Evolutionary conservation across 495 filamentous ascomycete genomes (phyloP).

Genomic region (Aspergillus sclerotiicarbonarius): DNA sequence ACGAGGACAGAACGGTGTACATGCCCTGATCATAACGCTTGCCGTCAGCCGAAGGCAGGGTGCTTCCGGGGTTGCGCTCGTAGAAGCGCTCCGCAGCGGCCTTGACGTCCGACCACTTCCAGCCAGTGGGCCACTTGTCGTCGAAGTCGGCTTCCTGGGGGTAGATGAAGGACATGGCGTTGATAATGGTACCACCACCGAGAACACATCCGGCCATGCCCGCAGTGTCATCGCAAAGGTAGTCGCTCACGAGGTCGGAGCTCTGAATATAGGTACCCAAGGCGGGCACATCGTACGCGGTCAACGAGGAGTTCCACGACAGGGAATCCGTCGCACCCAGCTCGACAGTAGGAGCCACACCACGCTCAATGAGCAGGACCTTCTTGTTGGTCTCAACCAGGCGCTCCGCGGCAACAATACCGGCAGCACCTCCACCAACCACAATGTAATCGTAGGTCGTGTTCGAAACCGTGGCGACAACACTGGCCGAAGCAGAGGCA

Average conservation of each 20-base stretch:
- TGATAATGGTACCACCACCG: conserved; percentile 74
- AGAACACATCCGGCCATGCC: conserved; percentile 77
- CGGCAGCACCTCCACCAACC: conserved; percentile 23
- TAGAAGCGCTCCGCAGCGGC: conserved; percentile 57
- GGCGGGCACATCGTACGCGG: conserved; percentile 71
- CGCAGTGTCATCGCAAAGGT: conserved; percentile 63
- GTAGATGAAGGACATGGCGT: conserved; percentile 62
- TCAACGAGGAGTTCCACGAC: conserved; percentile 41
- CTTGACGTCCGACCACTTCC: conserved; percentile 61
- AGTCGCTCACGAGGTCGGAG: conserved; percentile 60
- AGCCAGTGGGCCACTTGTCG: conserved; percentile 65
- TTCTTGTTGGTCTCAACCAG: conserved; percentile 53
- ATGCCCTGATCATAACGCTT: conserved; percentile 63
- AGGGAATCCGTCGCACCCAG: conserved; percentile 19
- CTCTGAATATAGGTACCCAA: conserved; percentile 59
- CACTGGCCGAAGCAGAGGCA: conserved; percentile 13
- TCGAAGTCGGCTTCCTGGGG: conserved; percentile 65
- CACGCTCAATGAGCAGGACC: conserved; percentile 31
- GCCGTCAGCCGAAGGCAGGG: conserved; percentile 63
- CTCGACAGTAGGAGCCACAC: conserved; percentile 19
- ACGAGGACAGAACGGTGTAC: conserved; percentile 52
- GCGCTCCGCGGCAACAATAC: conserved; percentile 55
- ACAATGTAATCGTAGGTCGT: conserved; percentile 26
- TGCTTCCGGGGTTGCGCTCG: conserved; percentile 64
- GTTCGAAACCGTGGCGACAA: conserved; percentile 11